Percentiles rank a stretch among this genome's conserved stretches.
Conservation (phyloP, 2,329 filamentous ascomycete species). For the Aspergillus sclerotialis region DNA sequence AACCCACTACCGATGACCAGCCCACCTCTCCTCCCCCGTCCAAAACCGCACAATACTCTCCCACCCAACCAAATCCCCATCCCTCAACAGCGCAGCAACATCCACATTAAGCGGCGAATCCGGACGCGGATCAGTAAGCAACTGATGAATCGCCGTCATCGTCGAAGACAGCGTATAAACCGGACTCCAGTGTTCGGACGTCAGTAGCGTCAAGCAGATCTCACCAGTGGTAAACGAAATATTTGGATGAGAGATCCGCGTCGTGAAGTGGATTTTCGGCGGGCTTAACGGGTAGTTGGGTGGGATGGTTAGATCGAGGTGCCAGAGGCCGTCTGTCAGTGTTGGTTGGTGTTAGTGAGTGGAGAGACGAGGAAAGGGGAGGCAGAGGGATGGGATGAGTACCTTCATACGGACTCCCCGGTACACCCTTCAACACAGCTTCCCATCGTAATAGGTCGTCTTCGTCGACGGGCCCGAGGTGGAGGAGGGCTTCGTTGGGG, state of each 20-base stretch:
- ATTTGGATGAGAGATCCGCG: conserved; percentile 79
- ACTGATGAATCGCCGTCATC: conserved; percentile 40
- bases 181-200: conserved; percentile 67
- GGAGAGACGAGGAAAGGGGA: conserved; percentile 1
- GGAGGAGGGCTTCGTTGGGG: conserved; percentile 50
- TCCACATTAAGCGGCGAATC: conserved; percentile 45
- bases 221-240: conserved; percentile 68
- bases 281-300: conserved; percentile 69
- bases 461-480: conserved; percentile 51
- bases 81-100: conserved; percentile 39
- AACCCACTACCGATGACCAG: too few species aligned
- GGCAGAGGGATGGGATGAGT: conserved; percentile 5
- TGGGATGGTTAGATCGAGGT: conserved; percentile 70
- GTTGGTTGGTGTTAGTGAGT: conserved; percentile 1
- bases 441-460: conserved; percentile 54
- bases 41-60: conserved; percentile 43
- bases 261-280: conserved; percentile 74
- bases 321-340: conserved; percentile 65
- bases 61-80: conserved; percentile 38
- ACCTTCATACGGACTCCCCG: conserved; percentile 56
- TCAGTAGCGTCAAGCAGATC: conserved; percentile 86
- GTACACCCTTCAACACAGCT: conserved; percentile 54
- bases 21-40: conserved; percentile 41
- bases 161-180: conserved; percentile 65
- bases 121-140: conserved; percentile 38